Conservation (phyloP, 257 asterid genomes). For the Rauvolfia tetraphylla region DNA sequence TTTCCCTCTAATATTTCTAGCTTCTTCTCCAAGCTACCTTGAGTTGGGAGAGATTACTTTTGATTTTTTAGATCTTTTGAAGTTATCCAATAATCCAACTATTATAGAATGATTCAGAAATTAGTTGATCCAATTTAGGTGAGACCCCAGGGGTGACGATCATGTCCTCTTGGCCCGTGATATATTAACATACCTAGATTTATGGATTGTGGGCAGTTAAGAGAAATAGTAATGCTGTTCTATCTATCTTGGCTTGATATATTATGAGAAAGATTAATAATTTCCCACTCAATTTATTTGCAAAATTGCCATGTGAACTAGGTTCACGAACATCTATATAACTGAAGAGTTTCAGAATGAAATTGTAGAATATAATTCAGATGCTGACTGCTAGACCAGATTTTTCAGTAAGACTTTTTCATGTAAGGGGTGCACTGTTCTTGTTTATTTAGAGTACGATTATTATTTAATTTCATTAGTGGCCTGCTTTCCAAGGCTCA, state of each 20-base stretch:
- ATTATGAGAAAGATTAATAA: not conserved
- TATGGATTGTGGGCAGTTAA: not conserved
- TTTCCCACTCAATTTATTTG: not conserved
- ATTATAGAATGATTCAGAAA: not conserved
- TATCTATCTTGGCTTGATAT: not conserved
- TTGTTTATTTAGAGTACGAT: not conserved
- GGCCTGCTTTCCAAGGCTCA: not conserved
- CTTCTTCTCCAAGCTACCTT: not conserved
- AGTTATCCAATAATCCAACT: not conserved
- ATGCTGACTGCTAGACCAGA: not conserved
- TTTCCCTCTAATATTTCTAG: not conserved
- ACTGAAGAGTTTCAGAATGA: not conserved
- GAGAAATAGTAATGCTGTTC: not conserved
- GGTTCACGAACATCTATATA: not conserved
- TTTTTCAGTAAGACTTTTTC: not conserved
- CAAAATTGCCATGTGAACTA: not conserved
- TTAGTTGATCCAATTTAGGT: not conserved
- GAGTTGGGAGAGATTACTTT: not conserved
- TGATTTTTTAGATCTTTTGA: not conserved
- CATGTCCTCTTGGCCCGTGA: not conserved
- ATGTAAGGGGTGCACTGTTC: not conserved
- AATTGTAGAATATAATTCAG: not conserved
- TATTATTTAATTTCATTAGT: not conserved
- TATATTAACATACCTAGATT: not conserved
- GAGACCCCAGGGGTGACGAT: not conserved